Evolutionary conservation across 306 rosid species (phyloP).

Genomic region (Vigna hirtella): DNA sequence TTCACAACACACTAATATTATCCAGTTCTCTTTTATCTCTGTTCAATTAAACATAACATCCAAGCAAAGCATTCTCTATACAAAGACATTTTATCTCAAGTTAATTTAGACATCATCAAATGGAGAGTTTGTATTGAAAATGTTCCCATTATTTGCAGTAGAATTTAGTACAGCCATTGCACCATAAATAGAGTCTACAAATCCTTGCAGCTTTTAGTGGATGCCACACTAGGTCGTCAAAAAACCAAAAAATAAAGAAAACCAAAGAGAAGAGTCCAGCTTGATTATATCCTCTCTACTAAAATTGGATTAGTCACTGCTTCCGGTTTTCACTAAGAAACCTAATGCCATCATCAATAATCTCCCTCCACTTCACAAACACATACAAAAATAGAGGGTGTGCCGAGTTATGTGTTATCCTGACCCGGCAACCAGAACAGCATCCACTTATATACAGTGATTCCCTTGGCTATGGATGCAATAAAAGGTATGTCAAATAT

Average conservation of each 20-base stretch:
- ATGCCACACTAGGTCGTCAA: constrained; percentile 26
- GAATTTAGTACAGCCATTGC: constrained; percentile 36
- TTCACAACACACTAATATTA: too few species aligned
- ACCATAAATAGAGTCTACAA: constrained; percentile 38
- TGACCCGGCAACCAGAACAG: constrained; percentile 42
- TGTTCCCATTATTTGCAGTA: constrained; percentile 42
- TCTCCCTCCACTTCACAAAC: constrained; percentile 31
- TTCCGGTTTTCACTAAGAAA: constrained; percentile 35
- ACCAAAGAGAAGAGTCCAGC: constrained; percentile 6
- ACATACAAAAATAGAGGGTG: constrained; percentile 42
- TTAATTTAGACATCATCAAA: background rate
- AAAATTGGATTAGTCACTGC: constrained; percentile 44
- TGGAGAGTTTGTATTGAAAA: background rate
- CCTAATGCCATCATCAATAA: constrained; percentile 38
- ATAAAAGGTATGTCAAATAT: constrained; percentile 33
- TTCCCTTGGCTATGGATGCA: constrained; percentile 42
- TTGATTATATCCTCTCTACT: constrained; percentile 26
- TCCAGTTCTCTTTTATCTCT: too few species aligned
- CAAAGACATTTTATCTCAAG: background rate
- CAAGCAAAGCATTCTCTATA: background rate
- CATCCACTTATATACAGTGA: constrained; percentile 65
- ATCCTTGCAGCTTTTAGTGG: constrained; percentile 23
- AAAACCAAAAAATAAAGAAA: background rate
- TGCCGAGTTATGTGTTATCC: constrained; percentile 44
- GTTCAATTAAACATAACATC: too few species aligned